phyloP scores from a whole-genome alignment of 2,329 filamentous ascomycete species.

The Plenodomus biglobosus region DNA sequence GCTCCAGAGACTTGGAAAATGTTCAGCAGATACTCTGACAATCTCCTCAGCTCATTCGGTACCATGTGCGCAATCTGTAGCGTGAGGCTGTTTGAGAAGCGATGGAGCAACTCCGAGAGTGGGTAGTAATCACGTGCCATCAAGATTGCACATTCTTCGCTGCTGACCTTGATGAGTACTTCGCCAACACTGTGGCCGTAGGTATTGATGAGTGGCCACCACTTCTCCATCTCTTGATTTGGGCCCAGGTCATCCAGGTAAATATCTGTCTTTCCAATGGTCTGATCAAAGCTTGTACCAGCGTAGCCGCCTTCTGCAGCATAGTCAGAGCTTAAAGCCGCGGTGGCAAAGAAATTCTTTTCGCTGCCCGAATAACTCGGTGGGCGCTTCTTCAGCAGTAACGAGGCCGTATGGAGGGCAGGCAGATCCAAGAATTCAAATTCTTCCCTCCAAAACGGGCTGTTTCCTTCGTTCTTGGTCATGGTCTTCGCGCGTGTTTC shows the following conservation, averaged over 20 bases:
- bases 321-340: conserved; percentile 33
- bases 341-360: conserved; percentile 43
- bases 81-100: conserved; percentile 80
- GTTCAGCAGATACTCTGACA: conserved; percentile 85
- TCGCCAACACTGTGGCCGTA: conserved; percentile 76
- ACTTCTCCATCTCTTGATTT: conserved; percentile 79
- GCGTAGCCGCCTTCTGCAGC: conserved; percentile 48
- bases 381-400: conserved; percentile 68
- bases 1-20: conserved; percentile 92
- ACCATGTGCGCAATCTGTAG: conserved; percentile 79
- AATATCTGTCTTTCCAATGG: conserved; percentile 76
- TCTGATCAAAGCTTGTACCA: conserved; percentile 52
- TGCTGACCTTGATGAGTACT: conserved; percentile 77
- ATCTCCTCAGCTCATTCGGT: conserved; percentile 72
- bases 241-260: conserved; percentile 75
- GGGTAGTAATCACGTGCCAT: conserved; percentile 82
- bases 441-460: conserved; percentile 81
- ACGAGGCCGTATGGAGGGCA: conserved; percentile 66
- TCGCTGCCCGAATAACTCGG: conserved; percentile 43
- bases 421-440: conserved; percentile 77
- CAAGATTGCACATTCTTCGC: conserved; percentile 88
- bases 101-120: conserved; percentile 79
- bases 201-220: conserved; percentile 78
- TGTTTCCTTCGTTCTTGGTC: conserved; percentile 68
- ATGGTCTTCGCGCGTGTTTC: conserved; percentile 76